Conservation (phyloP, 2,329 filamentous ascomycete species). For the Aspergillus sp. region DNA sequence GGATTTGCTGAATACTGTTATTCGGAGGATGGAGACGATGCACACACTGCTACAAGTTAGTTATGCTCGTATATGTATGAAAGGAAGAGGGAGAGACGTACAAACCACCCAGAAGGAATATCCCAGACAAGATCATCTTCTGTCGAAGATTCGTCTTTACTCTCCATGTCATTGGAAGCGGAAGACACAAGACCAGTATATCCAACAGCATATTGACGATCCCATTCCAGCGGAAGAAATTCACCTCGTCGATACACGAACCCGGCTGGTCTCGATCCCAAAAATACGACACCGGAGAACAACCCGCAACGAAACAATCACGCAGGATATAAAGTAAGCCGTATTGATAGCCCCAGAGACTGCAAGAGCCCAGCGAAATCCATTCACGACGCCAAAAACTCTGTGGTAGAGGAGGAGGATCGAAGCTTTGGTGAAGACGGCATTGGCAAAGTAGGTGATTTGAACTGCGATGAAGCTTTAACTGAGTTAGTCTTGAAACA, state of each 20-base stretch:
- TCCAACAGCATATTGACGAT: conserved; percentile 21
- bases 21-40: conserved; percentile 19
- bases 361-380: conserved; percentile 17
- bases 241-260: conserved; percentile 15
- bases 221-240: conserved; percentile 22
- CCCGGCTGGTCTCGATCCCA: conserved; percentile 15
- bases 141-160: conserved; percentile 16
- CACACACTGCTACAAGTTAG: conserved; percentile 15
- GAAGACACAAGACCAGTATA: conserved; percentile 20
- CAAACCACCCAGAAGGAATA: conserved; percentile 22
- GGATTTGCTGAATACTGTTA: conserved; percentile 13
- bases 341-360: conserved; percentile 11
- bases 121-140: conserved; percentile 16
- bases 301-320: conserved; percentile 14
- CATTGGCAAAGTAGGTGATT: conserved; percentile 19
- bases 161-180: conserved; percentile 22
- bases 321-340: conserved; percentile 17
- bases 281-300: conserved; percentile 16
- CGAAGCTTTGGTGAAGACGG: conserved; percentile 20
- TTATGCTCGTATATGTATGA: background rate
- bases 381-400: conserved; percentile 20
- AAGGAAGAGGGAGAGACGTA: conserved; percentile 6
- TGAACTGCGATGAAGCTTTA: conserved; percentile 21
- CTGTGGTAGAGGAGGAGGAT: conserved; percentile 23
- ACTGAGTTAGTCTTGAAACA: background rate